Evolutionary conservation across 139 green algal genomes (phyloP).

Genomic region (Asterochloris erici): DNA sequence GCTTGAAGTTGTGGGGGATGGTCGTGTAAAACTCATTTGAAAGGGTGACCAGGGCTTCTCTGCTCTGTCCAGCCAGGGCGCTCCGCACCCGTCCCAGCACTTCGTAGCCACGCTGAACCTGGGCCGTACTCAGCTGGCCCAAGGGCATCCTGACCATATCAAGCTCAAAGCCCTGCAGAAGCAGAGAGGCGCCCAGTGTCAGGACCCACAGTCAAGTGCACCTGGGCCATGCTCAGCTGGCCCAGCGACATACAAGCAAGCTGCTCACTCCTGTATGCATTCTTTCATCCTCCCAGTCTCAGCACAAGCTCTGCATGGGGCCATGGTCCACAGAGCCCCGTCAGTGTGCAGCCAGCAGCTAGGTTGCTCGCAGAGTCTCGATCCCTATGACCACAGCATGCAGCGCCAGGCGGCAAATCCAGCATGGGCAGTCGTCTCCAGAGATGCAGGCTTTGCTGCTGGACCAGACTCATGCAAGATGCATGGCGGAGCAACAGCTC

Average conservation of each 20-base stretch:
- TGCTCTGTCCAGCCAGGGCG: neutral
- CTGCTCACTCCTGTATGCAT: neutral
- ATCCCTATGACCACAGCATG: neutral
- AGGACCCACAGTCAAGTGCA: neutral
- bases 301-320: no score
- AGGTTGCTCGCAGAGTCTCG: no score
- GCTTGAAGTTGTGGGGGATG: conserved; percentile 32
- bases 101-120: conserved; percentile 33
- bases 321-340: no score
- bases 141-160: conserved; percentile 43
- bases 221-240: neutral
- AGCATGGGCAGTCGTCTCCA: neutral
- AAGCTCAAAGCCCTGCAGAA: conserved; percentile 31
- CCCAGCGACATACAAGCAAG: neutral
- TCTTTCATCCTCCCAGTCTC: neutral
- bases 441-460: neutral
- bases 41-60: conserved; percentile 23
- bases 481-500: neutral
- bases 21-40: conserved; percentile 34
- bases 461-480: neutral
- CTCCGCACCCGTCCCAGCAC: conserved; percentile 28
- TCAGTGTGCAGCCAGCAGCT: no score
- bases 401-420: neutral
- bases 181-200: neutral
- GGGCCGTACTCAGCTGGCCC: conserved; percentile 28